Percentiles rank a stretch among this genome's conserved stretches.
Conservation (phyloP, 78 protist genomes). For the Chrysochromulina parva region DNA sequence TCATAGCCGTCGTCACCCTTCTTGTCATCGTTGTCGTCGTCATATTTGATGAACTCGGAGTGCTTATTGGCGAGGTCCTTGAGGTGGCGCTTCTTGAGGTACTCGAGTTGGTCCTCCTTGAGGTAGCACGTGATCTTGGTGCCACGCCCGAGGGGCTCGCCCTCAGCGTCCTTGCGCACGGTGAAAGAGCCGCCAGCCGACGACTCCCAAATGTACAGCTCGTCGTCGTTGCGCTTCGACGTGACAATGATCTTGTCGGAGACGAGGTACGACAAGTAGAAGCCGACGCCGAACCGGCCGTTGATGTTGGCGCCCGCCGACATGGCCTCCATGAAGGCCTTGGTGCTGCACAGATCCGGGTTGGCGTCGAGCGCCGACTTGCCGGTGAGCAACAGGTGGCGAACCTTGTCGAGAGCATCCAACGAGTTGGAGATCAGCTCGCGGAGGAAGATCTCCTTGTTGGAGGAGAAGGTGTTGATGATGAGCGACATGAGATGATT, state of each 20-base stretch:
- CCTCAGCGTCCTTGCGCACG: constrained; percentile 67
- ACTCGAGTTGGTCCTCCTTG: constrained; percentile 98
- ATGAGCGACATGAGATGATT: too few species aligned
- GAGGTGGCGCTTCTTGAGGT: constrained; percentile 89
- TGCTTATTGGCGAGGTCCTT: constrained; percentile 97
- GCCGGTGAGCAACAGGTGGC: constrained; percentile 92
- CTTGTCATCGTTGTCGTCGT: constrained; percentile 62
- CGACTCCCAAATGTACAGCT: constrained; percentile 97
- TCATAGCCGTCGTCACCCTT: constrained; percentile 76
- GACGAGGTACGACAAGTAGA: constrained; percentile 98
- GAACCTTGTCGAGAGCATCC: constrained; percentile 93
- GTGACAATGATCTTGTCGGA: constrained; percentile 95
- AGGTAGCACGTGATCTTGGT: constrained; percentile 92
- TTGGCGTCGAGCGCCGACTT: constrained; percentile 77
- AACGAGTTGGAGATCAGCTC: constrained; percentile 97
- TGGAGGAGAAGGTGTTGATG: constrained; percentile 98
- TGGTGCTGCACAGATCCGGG: constrained; percentile 94
- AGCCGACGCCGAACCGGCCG: too few species aligned
- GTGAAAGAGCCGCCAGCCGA: constrained; percentile 98
- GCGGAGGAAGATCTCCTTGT: too few species aligned
- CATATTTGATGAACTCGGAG: constrained; percentile 98
- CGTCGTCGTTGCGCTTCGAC: constrained; percentile 98
- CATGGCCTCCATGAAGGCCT: constrained; percentile 95
- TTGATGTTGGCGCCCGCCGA: constrained; percentile 92
- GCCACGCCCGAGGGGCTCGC: constrained; percentile 91